Base-by-base conservation (phyloP, 2,329 filamentous ascomycete species). In the Talaromyces sp. region DNA sequence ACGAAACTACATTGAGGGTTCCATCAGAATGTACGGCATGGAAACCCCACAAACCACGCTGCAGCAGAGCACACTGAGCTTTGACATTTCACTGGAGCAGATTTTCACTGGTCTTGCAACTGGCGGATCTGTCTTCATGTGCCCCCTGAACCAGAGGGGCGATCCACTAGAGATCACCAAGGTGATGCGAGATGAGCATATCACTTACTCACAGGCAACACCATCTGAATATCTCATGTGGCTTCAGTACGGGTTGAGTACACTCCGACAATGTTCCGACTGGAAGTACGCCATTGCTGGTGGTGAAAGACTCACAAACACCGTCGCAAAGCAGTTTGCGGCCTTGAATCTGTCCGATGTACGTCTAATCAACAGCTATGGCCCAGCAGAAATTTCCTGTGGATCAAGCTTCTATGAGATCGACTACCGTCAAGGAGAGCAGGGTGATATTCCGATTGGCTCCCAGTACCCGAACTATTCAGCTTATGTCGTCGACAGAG, bases 401-500 rank as follows among this genome's bases (percentile, higher is more conserved):
- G 64, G 65, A 1, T 68, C 64, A 2, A 61, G 49, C n/a, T 65
- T 65, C n/a, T 55, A 62, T 50, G 61, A 65, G 26, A 41, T 70
- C 17, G 27, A 51, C 11, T 58, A 62, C 43, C 27, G 35, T 19
- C 19, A 56, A 17, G 11, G 19, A 27, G 11, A 57, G 21, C 55
- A 38, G 38, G 55, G 27, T 17, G 54, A 24, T 41, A 57, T 60
- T 24, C 62, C 68, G 19, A 58, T 63, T 26, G 70, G 72, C 4
- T 53, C 59, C 7, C 55, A 71, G 3, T 43, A 77, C 4, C 71
- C 74, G 1, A 79, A 79, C 63, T 75, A 73, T 54, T 57, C 62
- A 0, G 51, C 70, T 31, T 77, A 75, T 61, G 70, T 82, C 43
- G 26, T 81, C 0, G 78, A 80, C 63, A 62, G 71, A 7, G 38